These are phyloP conservation scores for Akebia trifoliata DNA, from an alignment of 164 flowering plant species.

Conservation along the genomic window DNA sequence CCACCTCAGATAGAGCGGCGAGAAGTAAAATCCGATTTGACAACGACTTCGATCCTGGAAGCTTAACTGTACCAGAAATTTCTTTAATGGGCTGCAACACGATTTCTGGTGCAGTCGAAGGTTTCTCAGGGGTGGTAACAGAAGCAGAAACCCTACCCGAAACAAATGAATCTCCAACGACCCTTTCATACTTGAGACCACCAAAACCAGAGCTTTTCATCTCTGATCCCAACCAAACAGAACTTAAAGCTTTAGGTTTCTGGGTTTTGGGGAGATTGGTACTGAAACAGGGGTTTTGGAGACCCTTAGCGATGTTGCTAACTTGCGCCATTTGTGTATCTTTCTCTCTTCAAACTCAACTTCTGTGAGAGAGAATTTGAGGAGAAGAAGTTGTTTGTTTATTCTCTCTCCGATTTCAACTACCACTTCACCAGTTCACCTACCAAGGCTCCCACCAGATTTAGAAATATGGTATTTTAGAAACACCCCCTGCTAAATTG, in stretches of 20 bases:
- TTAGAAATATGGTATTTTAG: no score
- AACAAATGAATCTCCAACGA: not conserved
- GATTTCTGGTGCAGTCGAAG: slow-evolving; percentile 67
- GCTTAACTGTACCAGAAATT: slow-evolving; percentile 70
- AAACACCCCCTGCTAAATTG: no score
- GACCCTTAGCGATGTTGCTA: slow-evolving; percentile 18
- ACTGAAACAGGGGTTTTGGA: not conserved
- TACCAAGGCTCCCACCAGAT: no score
- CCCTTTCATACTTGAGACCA: slow-evolving; percentile 22
- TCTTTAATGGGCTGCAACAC: slow-evolving; percentile 85
- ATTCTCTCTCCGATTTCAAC: not conserved
- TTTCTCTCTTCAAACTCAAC: slow-evolving; percentile 4
- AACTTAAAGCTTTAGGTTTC: slow-evolving; percentile 20
- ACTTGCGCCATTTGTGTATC: slow-evolving; percentile 22
- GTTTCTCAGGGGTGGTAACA: slow-evolving; percentile 58
- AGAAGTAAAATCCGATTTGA: slow-evolving; percentile 94
- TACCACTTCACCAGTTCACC: no score
- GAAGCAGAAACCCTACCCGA: slow-evolving; percentile 53
- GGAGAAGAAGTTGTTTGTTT: not conserved
- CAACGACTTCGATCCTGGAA: slow-evolving; percentile 98
- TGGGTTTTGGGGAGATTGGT: slow-evolving; percentile 10
- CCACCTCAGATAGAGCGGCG: slow-evolving; percentile 91
- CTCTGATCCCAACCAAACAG: slow-evolving; percentile 34
- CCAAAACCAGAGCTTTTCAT: slow-evolving; percentile 12
- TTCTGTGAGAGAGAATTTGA: not conserved